Base-by-base conservation (phyloP, 179 eudicot species). In the Pouteria campechiana region DNA sequence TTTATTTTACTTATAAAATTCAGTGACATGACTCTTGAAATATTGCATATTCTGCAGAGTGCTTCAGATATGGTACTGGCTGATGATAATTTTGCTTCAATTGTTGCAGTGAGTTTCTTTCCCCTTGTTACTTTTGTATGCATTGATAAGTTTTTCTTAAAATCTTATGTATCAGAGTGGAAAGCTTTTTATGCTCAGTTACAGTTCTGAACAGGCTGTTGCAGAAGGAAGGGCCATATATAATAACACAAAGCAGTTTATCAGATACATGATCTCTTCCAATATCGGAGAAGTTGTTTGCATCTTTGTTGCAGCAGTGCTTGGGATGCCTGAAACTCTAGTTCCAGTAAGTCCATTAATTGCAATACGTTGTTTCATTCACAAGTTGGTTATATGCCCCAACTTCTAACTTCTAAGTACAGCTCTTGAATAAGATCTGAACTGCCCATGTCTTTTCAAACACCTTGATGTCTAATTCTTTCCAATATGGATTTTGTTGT, bases 211-310 rank as follows among this genome's bases (percentile, higher is more conserved):
- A 61, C 96, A 92, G 99, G 99, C 99, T 46, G 77, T 92, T 69
- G 99, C 99, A 46, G 99, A 92, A 60, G 99, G 99, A 48, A 83
- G 99, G 67, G 99, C 99, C 51, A 92, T 92, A 66, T 92, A 92
- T 63, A 92, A 92, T 55, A 92, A 92, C 69, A 92, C 96, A 6
- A 92, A 92, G 78, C 99, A 92, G 69, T 92, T 92, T 68, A 92
- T 92, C 50, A 72, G 99, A 81, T 92, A 92, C 75, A 92, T 92
- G 99, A 92, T 92, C 50, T 92, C 99, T 35, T 92, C 99, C 38
- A 92, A 92, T 63, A 92, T 92, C 46, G 99, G 99, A 41, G 99
- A 92, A 83, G 99, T 92, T 48, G 99, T 92, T 54, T 92, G 99
- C 55, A 92, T 92, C 50, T 87, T 92, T 64, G 96, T 92, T 60